Percentiles rank a stretch among this genome's conserved stretches.
Evolutionary conservation across 176 grass and related monocot species (phyloP).

Genomic region (Stipa capillata): DNA sequence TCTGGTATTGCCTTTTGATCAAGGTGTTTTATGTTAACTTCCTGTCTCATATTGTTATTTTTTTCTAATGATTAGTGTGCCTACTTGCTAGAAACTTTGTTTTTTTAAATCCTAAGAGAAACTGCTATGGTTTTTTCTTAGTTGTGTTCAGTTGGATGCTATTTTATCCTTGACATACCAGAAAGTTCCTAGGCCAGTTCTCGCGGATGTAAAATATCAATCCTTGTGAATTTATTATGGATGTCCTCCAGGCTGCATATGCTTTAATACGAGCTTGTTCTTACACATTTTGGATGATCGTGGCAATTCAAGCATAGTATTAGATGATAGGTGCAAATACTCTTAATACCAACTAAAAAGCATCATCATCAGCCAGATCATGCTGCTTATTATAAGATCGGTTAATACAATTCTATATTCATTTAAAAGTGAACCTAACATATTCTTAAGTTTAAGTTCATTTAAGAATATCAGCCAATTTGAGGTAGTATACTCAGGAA

Average conservation of each 20-base stretch:
- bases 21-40: neutral
- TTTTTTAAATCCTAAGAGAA: neutral
- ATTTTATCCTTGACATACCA: constrained; percentile 70
- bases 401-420: neutral
- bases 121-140: neutral
- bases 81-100: neutral
- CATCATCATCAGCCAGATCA: neutral
- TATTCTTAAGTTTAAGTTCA: neutral
- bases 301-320: neutral
- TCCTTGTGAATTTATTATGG: neutral
- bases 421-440: neutral
- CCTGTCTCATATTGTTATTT: neutral
- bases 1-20: neutral
- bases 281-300: neutral
- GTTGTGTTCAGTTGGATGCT: neutral
- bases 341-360: neutral
- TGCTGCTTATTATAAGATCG: neutral
- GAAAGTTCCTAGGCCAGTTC: constrained; percentile 91
- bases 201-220: constrained; percentile 62
- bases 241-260: too few species aligned
- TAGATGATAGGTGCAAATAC: neutral
- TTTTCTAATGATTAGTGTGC: neutral
- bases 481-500: too few species aligned
- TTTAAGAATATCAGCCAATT: neutral
- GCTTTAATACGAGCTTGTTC: neutral